A percentile compares a stretch with the other conserved stretches of the same genome.
phyloP scores from a whole-genome alignment of 2,329 filamentous ascomycete genomes.

The Talaromyces verruculosus region DNA sequence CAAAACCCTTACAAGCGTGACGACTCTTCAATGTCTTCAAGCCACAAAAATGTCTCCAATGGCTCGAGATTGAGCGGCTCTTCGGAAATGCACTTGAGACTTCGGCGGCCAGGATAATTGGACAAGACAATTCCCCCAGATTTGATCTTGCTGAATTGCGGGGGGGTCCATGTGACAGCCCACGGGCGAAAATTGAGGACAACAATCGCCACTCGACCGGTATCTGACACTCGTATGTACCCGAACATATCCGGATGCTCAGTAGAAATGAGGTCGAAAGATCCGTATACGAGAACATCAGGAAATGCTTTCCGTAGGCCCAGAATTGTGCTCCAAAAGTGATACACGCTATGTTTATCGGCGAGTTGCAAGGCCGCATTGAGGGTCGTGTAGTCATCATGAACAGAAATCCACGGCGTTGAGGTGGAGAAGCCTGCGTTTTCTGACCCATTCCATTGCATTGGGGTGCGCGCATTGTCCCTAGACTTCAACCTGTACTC shows the following conservation, averaged over 20 bases:
- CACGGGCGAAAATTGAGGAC: slow-evolving; percentile 2
- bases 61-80: background rate
- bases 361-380: slow-evolving; percentile 52
- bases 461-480: slow-evolving; percentile 65
- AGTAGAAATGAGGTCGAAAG: slow-evolving; percentile 12
- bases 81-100: background rate
- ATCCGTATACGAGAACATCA: slow-evolving; percentile 10
- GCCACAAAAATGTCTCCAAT: slow-evolving; percentile 11
- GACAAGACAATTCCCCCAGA: background rate
- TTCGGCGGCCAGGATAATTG: background rate
- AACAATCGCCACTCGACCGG: background rate
- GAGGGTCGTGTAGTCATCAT: slow-evolving; percentile 57
- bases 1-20: background rate
- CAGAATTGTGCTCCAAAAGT: background rate
- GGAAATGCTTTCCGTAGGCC: slow-evolving; percentile 2
- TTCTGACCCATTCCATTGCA: slow-evolving; percentile 61
- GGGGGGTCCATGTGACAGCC: background rate
- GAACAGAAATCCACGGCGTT: slow-evolving; percentile 65
- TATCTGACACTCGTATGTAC: slow-evolving; percentile 7
- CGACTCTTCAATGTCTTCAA: background rate
- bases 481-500: slow-evolving; percentile 34
- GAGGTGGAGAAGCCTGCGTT: slow-evolving; percentile 62
- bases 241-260: slow-evolving; percentile 12
- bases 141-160: background rate
- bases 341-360: slow-evolving; percentile 30